phyloP scores from a whole-genome alignment of 1,284 basidiomycete genomes.

The Boletellus dicymbophilus region DNA sequence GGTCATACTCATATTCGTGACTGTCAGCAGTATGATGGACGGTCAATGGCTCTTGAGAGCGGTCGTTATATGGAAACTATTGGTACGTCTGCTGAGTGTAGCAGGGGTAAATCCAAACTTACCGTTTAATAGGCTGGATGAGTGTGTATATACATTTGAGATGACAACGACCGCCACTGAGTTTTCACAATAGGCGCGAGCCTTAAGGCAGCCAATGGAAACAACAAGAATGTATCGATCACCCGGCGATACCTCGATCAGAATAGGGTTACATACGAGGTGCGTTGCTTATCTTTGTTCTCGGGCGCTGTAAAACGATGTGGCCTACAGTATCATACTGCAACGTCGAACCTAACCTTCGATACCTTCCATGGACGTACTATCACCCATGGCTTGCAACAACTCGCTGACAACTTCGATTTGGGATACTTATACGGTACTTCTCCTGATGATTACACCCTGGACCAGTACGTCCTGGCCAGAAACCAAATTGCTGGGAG shows the following conservation, averaged over 20 bases:
- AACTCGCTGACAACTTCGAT: constrained; percentile 55
- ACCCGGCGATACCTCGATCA: constrained; percentile 73
- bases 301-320: not conserved
- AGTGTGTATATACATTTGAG: constrained; percentile 18
- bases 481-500: not conserved
- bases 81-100: constrained; percentile 41
- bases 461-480: constrained; percentile 48
- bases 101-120: not conserved
- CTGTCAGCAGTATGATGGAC: constrained; percentile 63
- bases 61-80: constrained; percentile 90
- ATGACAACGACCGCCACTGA: constrained; percentile 1
- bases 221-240: constrained; percentile 55
- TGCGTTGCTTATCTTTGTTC: too few relatives aligned
- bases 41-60: constrained; percentile 74
- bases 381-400: constrained; percentile 57
- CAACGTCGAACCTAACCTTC: constrained; percentile 45
- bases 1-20: constrained; percentile 81
- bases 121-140: constrained; percentile 32
- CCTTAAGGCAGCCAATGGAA: constrained; percentile 41
- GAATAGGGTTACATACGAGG: constrained; percentile 73
- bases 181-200: constrained; percentile 44
- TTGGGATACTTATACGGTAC: constrained; percentile 61
- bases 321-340: constrained; percentile 56
- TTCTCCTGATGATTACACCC: constrained; percentile 73
- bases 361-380: constrained; percentile 53